A percentile compares a stretch with the other conserved stretches of the same genome.
Conservation (phyloP, 495 filamentous ascomycete species). For the Viridothelium virens region DNA sequence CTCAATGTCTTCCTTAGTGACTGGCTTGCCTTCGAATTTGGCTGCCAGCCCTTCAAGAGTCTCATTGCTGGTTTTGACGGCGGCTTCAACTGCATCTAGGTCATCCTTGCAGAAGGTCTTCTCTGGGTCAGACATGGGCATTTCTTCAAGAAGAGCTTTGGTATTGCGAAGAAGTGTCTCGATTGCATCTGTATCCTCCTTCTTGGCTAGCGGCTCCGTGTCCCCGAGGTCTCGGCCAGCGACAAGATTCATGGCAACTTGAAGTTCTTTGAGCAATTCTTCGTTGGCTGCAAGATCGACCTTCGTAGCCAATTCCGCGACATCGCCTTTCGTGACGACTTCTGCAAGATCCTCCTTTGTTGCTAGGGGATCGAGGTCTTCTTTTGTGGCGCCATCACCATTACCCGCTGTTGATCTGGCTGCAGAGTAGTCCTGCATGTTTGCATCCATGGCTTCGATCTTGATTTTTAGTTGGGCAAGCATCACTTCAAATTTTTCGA, state of each 20-base stretch:
- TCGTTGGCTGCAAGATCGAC: slow-evolving; percentile 57
- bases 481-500: slow-evolving; percentile 73
- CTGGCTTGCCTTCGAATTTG: slow-evolving; percentile 34
- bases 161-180: slow-evolving; percentile 79
- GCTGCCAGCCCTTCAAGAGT: slow-evolving; percentile 51
- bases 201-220: slow-evolving; percentile 51
- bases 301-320: slow-evolving; percentile 38
- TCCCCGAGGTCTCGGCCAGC: slow-evolving; percentile 42
- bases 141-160: slow-evolving; percentile 72
- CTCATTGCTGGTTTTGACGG: slow-evolving; percentile 64
- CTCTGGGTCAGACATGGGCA: slow-evolving; percentile 54
- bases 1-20: slow-evolving; percentile 55
- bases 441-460: slow-evolving; percentile 68
- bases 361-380: not conserved
- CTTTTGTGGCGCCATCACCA: not conserved
- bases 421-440: slow-evolving; percentile 33
- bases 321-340: slow-evolving; percentile 2
- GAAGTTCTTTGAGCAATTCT: slow-evolving; percentile 49
- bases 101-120: slow-evolving; percentile 65
- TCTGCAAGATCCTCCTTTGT: slow-evolving; percentile 9
- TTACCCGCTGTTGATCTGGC: slow-evolving; percentile 12
- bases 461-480: slow-evolving; percentile 76
- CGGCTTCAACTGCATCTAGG: slow-evolving; percentile 60
- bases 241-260: slow-evolving; percentile 46
- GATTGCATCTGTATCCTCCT: slow-evolving; percentile 80